Percentiles rank a stretch among this genome's conserved stretches.
Evolutionary conservation across 2,329 filamentous ascomycete genomes (phyloP).

Genomic region (Tolypocladium inflatum): DNA sequence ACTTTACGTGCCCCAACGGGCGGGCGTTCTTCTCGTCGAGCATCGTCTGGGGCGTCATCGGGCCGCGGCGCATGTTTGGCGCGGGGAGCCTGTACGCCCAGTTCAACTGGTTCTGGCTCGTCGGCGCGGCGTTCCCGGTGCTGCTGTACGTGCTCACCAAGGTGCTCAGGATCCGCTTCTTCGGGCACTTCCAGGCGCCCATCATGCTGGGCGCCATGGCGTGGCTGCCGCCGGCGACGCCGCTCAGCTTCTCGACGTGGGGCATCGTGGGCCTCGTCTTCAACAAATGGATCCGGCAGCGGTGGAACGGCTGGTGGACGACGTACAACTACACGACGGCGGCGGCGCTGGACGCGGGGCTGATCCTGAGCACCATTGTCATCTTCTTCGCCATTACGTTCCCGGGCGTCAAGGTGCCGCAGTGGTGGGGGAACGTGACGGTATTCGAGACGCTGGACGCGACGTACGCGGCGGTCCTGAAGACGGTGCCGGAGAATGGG

Average conservation of each 20-base stretch:
- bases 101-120: conserved; percentile 23
- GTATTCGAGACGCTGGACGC: conserved; percentile 24
- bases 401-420: conserved; percentile 23
- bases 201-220: conserved; percentile 30
- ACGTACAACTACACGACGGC: conserved; percentile 32
- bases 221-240: conserved; percentile 49
- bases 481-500: conserved; percentile 11
- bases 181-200: too few relatives aligned
- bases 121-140: too few relatives aligned
- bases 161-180: too few relatives aligned
- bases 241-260: conserved; percentile 47
- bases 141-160: too few relatives aligned
- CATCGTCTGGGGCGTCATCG: conserved; percentile 48
- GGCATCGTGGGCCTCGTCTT: conserved; percentile 47
- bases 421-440: conserved; percentile 42
- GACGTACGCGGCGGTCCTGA: conserved; percentile 10
- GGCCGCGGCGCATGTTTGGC: too few relatives aligned
- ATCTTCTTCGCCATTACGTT: conserved; percentile 18
- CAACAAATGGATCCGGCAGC: conserved; percentile 42
- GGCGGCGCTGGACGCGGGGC: conserved; percentile 27
- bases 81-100: conserved; percentile 27
- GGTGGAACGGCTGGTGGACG: conserved; percentile 50
- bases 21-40: conserved; percentile 36
- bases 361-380: conserved; percentile 24
- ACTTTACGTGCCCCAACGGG: too few relatives aligned